Conservation (phyloP, 2,329 filamentous ascomycete genomes). For the Microdochium nivale region DNA sequence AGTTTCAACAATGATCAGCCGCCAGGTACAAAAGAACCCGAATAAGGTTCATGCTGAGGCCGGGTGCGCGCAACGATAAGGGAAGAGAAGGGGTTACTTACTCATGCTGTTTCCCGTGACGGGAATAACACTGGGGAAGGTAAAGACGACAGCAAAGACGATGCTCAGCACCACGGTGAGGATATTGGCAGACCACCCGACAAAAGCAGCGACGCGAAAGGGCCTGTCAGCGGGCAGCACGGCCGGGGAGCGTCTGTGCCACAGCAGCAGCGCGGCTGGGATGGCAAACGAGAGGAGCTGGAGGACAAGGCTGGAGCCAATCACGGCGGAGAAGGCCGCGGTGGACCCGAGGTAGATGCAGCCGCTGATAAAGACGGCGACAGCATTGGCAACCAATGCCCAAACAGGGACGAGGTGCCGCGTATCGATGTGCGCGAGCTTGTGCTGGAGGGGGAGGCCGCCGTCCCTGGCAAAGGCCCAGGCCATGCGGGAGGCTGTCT, state of each 20-base stretch:
- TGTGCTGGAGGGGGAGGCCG: background rate
- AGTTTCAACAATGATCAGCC: background rate
- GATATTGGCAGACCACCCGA: background rate
- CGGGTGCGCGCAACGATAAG: background rate
- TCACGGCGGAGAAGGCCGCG: constrained; percentile 17
- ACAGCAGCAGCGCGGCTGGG: constrained; percentile 3
- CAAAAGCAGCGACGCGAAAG: background rate
- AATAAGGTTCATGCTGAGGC: no score
- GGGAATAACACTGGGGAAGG: background rate
- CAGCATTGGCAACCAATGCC: constrained; percentile 8
- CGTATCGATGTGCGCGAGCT: background rate
- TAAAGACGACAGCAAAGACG: background rate
- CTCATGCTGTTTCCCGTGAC: constrained; percentile 1
- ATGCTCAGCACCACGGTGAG: background rate
- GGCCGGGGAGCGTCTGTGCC: constrained; percentile 1
- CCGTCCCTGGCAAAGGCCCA: constrained; percentile 16
- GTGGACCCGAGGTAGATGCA: constrained; percentile 17
- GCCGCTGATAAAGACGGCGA: constrained; percentile 15
- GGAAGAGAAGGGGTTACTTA: background rate
- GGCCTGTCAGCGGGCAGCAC: background rate
- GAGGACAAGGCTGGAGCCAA: constrained; percentile 11
- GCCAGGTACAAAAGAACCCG: no score
- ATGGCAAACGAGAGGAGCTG: constrained; percentile 2
- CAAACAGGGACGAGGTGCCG: constrained; percentile 2
- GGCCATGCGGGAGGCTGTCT: constrained; percentile 18